Percentiles rank a stretch among this genome's conserved stretches.
Evolutionary conservation across 768 basidiomycete species (phyloP).

Genomic region (Boletus fagicola): DNA sequence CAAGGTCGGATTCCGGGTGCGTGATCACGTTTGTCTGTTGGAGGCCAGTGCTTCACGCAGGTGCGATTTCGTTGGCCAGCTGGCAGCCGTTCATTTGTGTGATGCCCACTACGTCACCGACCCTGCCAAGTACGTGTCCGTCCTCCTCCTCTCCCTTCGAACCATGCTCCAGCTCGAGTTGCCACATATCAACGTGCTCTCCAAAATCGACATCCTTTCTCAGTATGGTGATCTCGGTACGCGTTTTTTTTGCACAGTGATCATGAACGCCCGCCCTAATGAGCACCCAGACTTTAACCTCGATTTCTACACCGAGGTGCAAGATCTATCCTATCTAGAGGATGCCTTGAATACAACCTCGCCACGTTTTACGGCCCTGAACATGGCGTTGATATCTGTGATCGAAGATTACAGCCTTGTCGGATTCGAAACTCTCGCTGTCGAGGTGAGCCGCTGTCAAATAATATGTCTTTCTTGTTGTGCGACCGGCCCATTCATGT

Average conservation of each 20-base stretch:
- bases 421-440: slow-evolving; percentile 94
- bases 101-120: slow-evolving; percentile 98
- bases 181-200: slow-evolving; percentile 97
- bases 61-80: slow-evolving; percentile 41
- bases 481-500: background rate
- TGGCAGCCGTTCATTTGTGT: slow-evolving; percentile 92
- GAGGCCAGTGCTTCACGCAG: background rate
- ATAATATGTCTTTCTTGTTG: background rate
- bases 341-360: slow-evolving; percentile 64
- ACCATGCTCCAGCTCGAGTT: slow-evolving; percentile 98
- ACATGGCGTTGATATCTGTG: slow-evolving; percentile 88
- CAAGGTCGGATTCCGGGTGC: slow-evolving; percentile 82
- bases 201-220: slow-evolving; percentile 89
- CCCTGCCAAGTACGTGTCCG: slow-evolving; percentile 90
- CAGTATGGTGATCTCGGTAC: slow-evolving; percentile 90
- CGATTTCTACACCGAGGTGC: slow-evolving; percentile 97
- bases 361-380: slow-evolving; percentile 73
- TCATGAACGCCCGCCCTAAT: slow-evolving; percentile 1
- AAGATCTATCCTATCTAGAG: slow-evolving; percentile 88
- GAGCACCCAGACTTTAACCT: slow-evolving; percentile 81
- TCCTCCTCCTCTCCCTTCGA: slow-evolving; percentile 85
- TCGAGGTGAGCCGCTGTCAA: slow-evolving; percentile 60
- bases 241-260: slow-evolving; percentile 19
- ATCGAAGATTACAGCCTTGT: slow-evolving; percentile 92
- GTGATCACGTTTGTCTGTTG: slow-evolving; percentile 33